Evolutionary conservation across 2,329 filamentous ascomycete species (phyloP).

Genomic region (Aspergillus aculeatinus): DNA sequence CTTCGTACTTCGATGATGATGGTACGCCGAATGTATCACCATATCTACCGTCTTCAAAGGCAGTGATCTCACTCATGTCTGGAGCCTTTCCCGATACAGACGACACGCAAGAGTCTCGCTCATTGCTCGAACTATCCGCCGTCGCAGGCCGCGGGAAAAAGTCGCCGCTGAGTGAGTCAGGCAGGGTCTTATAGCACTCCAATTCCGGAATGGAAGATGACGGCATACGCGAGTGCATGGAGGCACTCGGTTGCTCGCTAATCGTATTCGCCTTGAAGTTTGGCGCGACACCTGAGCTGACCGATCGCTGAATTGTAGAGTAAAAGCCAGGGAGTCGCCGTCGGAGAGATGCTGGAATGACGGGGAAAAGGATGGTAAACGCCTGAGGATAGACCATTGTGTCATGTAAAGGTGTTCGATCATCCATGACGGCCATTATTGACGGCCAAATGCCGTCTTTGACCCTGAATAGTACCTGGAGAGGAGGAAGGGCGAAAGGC

Average conservation of each 20-base stretch:
- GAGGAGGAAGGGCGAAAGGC: neutral
- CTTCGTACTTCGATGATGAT: constrained; percentile 28
- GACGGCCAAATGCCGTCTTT: neutral
- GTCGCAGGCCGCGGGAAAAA: constrained; percentile 13
- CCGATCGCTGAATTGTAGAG: constrained; percentile 14
- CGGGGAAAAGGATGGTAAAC: constrained; percentile 18
- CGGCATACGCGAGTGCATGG: neutral
- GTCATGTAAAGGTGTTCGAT: neutral
- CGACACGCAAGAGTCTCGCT: constrained; percentile 7
- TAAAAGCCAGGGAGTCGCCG: constrained; percentile 28
- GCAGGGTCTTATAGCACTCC: neutral
- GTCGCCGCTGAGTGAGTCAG: constrained; percentile 2
- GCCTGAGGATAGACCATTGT: constrained; percentile 22
- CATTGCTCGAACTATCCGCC: constrained; percentile 13
- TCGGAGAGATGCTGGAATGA: constrained; percentile 29
- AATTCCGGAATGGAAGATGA: constrained; percentile 2
- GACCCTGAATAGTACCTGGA: neutral
- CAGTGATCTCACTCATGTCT: constrained; percentile 22
- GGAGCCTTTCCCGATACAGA: constrained; percentile 19
- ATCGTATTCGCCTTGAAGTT: constrained; percentile 1
- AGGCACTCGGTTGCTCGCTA: neutral
- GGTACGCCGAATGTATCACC: constrained; percentile 11
- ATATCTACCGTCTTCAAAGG: constrained; percentile 16
- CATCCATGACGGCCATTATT: constrained; percentile 2
- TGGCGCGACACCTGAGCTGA: neutral